These are phyloP conservation scores for Erysimum cheiranthoides DNA, from an alignment of 345 rosid genomes.

Conservation along the genomic window DNA sequence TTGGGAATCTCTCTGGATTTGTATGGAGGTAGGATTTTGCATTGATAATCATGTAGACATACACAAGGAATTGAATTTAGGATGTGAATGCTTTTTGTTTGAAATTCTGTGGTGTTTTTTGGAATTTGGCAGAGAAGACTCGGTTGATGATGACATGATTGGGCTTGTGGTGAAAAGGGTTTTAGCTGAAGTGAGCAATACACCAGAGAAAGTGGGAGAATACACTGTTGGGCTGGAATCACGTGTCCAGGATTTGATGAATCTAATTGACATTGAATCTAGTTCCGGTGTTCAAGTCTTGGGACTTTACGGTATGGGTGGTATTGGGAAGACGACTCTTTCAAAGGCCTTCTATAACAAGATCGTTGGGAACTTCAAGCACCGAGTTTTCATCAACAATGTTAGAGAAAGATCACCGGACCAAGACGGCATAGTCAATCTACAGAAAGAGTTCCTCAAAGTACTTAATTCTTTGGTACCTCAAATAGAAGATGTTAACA, in stretches of 20 bases:
- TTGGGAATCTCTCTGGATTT: constrained; percentile 52
- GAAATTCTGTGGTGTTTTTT: background rate
- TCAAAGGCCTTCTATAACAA: constrained; percentile 37
- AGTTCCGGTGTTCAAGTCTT: constrained; percentile 19
- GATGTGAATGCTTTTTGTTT: background rate
- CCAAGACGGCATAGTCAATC: constrained; percentile 44
- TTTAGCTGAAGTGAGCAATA: constrained; percentile 52
- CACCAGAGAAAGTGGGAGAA: constrained; percentile 58
- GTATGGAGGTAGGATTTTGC: constrained; percentile 18
- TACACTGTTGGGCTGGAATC: constrained; percentile 40
- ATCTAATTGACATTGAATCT: background rate
- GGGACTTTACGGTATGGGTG: constrained; percentile 51
- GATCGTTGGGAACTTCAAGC: constrained; percentile 26
- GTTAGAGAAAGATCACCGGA: constrained; percentile 46
- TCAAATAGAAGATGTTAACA: constrained; percentile 26
- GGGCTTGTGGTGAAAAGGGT: constrained; percentile 51
- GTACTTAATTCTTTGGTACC: constrained; percentile 27
- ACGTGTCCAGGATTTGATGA: background rate
- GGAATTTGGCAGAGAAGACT: constrained; percentile 19
- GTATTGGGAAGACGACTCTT: constrained; percentile 52
- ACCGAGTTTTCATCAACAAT: constrained; percentile 41
- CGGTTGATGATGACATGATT: constrained; percentile 41
- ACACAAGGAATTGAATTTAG: background rate
- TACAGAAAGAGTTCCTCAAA: constrained; percentile 50
- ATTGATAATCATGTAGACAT: background rate